Evolutionary conservation across 208 protist species (phyloP).

Genomic region (Acanthamoeba castellanii): DNA sequence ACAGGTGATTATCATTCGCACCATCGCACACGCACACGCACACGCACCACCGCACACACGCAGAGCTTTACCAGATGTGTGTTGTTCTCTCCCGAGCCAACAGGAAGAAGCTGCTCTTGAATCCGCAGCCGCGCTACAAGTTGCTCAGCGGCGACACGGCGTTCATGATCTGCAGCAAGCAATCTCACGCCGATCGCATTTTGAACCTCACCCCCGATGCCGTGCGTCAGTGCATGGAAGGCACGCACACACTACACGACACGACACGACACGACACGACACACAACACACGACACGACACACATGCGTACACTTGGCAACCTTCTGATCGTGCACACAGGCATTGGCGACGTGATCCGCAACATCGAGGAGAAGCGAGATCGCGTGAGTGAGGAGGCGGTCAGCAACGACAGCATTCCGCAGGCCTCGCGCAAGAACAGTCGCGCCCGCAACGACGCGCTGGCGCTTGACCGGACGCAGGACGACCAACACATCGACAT

Average conservation of each 20-base stretch:
- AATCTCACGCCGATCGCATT: neutral
- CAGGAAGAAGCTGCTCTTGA: constrained; percentile 19
- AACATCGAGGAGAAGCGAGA: neutral
- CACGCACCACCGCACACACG: neutral
- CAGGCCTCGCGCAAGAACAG: neutral
- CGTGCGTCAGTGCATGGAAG: neutral
- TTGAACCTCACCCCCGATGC: neutral
- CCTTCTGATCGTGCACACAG: too few relatives aligned
- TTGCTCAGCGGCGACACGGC: neutral
- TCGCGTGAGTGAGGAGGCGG: neutral
- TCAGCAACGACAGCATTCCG: neutral
- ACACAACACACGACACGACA: too few relatives aligned
- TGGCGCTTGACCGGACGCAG: neutral
- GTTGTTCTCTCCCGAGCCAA: too few relatives aligned
- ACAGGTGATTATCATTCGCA: neutral
- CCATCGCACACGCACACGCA: too few relatives aligned
- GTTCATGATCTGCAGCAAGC: neutral
- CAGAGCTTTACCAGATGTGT: too few relatives aligned
- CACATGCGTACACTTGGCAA: too few relatives aligned
- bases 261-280: too few relatives aligned
- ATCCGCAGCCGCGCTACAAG: constrained; percentile 38
- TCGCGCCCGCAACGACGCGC: too few relatives aligned
- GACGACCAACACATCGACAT: neutral
- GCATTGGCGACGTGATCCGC: too few relatives aligned
- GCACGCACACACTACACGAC: neutral